Evolutionary conservation across 2,329 filamentous ascomycete genomes (phyloP), one percentile per base, ranked within the genome.

Genomic region (Hypoxylon sp.): DNA sequence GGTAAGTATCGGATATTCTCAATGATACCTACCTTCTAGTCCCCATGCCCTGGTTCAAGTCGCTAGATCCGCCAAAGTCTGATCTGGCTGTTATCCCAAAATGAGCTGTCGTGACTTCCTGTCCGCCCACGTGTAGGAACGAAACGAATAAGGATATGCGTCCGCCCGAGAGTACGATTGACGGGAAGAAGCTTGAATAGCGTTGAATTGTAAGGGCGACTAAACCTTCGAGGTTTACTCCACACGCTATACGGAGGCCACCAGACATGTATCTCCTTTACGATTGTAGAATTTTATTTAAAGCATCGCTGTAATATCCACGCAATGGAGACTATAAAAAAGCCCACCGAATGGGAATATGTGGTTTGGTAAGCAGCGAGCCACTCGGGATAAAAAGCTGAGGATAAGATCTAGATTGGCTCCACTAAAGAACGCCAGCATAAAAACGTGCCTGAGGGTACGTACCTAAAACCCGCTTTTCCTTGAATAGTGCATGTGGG

Each of bases 401-500:
- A 54, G 20, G 32, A 33, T 49, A 28, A 49, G 24, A 46, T 63
- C 54, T 59, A 55, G 61, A 64, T 61, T 36, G 11, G 57, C 57
- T 65, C 65, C 65, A 65, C 65, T 65, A 44, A 24, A 22, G 55
- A 11, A 26, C 48, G 53, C 26, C 33, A 38, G 61, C 18, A 46
- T n/a, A 33, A 65, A 32, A 67, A 67, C 45, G 49, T 59, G 58
- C 33, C 18, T 3, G 11, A 16, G 61, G 61, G 59, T 65, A 68
- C 59, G 62, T 65, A 68, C 59, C 46, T 42, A 46, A 24, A 40
- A 12, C 16, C 48, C 48, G 46, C 20, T 57, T n/a, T 48, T 38
- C 11, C 33, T 26, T 14, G 6, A 22, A 40, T 20, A 52, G 5
- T 36, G n/a, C n/a, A n/a, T n/a, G 54, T 60, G 53, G 58, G 28